phyloP scores from a whole-genome alignment of 2,329 filamentous ascomycete genomes.

The Pseudocercospora vitis region DNA sequence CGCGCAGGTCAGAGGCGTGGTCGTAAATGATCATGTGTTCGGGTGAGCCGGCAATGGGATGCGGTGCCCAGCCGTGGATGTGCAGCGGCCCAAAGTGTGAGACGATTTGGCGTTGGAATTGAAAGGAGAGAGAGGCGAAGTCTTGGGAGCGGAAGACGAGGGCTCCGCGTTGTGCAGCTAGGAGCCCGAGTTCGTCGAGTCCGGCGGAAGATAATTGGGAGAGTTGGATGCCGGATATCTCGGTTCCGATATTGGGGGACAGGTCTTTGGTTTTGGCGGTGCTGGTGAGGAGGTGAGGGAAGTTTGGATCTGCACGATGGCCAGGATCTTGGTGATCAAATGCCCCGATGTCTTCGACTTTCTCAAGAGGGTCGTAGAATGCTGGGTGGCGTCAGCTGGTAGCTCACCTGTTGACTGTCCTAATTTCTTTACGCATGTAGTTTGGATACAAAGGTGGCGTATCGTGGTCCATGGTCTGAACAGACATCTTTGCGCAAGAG shows the following conservation, averaged over 20 bases:
- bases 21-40: constrained; percentile 25
- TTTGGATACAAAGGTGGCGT: constrained; percentile 13
- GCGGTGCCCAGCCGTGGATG: constrained; percentile 20
- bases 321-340: constrained; percentile 34
- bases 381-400: neutral
- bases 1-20: constrained; percentile 17
- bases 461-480: neutral
- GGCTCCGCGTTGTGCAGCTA: constrained; percentile 17
- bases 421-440: constrained; percentile 12
- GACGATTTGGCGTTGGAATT: constrained; percentile 15
- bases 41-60: constrained; percentile 11
- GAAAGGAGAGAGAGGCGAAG: constrained; percentile 16
- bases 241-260: constrained; percentile 28
- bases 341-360: constrained; percentile 17
- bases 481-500: too few species aligned
- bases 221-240: constrained; percentile 14
- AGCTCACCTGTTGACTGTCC: neutral
- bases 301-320: constrained; percentile 27
- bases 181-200: constrained; percentile 17
- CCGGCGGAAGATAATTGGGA: constrained; percentile 12
- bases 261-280: constrained; percentile 31
- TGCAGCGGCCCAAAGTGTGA: constrained; percentile 24
- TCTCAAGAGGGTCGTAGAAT: constrained; percentile 22
- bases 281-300: constrained; percentile 29
- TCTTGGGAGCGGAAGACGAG: constrained; percentile 23